These are phyloP conservation scores for Apophysomyces ossiformis DNA, from an alignment of 371 early-diverging fungal species.

Conservation along the genomic window DNA sequence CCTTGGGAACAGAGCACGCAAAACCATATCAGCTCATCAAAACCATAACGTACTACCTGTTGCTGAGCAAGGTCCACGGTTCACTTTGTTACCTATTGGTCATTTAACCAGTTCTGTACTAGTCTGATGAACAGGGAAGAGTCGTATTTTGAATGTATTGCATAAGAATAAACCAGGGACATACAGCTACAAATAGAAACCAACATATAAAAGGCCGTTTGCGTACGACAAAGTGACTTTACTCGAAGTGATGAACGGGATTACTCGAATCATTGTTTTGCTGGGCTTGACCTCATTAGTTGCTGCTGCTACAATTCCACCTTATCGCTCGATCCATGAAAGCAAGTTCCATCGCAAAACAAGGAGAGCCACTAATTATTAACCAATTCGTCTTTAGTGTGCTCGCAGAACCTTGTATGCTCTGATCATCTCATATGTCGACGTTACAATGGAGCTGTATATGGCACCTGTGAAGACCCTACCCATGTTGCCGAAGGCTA, in stretches of 20 bases:
- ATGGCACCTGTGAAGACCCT: slow-evolving; percentile 42
- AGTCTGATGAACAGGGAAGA: slow-evolving; percentile 1
- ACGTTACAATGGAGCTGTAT: slow-evolving; percentile 30
- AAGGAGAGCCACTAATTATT: neutral
- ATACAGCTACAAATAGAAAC: neutral
- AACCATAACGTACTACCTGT: slow-evolving; percentile 57
- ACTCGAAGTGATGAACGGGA: neutral
- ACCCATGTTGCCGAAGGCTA: neutral
- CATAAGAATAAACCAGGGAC: neutral
- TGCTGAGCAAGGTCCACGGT: slow-evolving; percentile 52
- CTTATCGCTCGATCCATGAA: slow-evolving; percentile 18
- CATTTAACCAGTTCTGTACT: slow-evolving; percentile 35
- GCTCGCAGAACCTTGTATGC: slow-evolving; percentile 45
- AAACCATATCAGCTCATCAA: slow-evolving; percentile 27
- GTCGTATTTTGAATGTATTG: slow-evolving; percentile 12
- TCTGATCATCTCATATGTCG: slow-evolving; percentile 35
- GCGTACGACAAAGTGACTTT: neutral
- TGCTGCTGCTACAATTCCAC: slow-evolving; percentile 15
- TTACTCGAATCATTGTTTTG: neutral
- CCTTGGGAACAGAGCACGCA: slow-evolving; percentile 12
- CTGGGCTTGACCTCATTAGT: neutral
- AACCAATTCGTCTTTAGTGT: slow-evolving; percentile 27
- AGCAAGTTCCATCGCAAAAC: slow-evolving; percentile 13
- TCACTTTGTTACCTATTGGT: slow-evolving; percentile 61
- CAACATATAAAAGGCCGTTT: neutral